Percentiles rank a stretch among this genome's conserved stretches.
Evolutionary conservation across 129 eudicot species (phyloP).

Genomic region (Helichrysum umbraculigerum): DNA sequence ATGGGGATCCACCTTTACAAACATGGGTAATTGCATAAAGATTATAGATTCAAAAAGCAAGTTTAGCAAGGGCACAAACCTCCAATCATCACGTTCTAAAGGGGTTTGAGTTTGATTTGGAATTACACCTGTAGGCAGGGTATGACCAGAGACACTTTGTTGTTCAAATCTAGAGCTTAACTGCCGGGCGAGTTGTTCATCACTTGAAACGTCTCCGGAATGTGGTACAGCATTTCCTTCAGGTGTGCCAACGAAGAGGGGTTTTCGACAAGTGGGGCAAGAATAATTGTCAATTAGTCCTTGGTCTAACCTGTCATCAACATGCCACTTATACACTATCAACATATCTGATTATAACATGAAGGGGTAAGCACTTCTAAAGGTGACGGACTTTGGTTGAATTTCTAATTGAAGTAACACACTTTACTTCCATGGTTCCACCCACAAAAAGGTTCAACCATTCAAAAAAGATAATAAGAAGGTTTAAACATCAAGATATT

Average conservation of each 20-base stretch:
- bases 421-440: no score
- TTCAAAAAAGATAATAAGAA: no score
- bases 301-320: slow-evolving; percentile 82
- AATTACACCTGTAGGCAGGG: slow-evolving; percentile 44
- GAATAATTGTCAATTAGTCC: slow-evolving; percentile 73
- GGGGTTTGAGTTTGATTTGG: slow-evolving; percentile 59
- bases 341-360: slow-evolving; percentile 11
- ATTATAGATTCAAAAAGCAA: neutral
- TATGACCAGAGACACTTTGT: slow-evolving; percentile 54
- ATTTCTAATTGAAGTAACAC: neutral
- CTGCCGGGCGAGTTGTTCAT: slow-evolving; percentile 91
- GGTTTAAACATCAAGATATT: neutral
- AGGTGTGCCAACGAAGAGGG: slow-evolving; percentile 69
- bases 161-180: slow-evolving; percentile 70
- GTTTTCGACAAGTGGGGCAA: slow-evolving; percentile 98
- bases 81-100: slow-evolving; percentile 69
- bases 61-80: slow-evolving; percentile 37
- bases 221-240: slow-evolving; percentile 44
- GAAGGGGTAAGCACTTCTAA: neutral
- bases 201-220: slow-evolving; percentile 61
- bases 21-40: neutral
- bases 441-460: no score
- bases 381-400: neutral
- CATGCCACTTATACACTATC: slow-evolving; percentile 22
- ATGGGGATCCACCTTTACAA: neutral